Evolutionary conservation across 202 grass and related monocot species (phyloP), one percentile per base, ranked within the genome.

Genomic region (Setaria italica): DNA sequence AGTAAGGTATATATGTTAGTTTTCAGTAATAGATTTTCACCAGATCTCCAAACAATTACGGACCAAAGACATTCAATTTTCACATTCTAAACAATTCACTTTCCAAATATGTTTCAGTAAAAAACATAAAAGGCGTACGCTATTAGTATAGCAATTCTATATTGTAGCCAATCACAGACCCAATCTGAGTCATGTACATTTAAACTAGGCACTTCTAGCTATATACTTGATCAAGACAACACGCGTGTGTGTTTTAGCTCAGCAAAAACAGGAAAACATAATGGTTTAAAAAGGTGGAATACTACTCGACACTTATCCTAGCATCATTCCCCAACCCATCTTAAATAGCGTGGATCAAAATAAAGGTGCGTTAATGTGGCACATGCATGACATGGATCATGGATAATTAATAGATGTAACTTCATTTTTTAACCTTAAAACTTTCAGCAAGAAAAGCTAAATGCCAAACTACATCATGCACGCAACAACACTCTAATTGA

Each of bases 331-430:
- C 16, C 14, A 7, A 29, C 19, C 46, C 58, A 56, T 30, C 49
- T 67, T 8, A 79, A 83, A 60, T 48, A 9, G 11, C 34, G 72
- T 39, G 32, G n/a, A 13, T 72, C 54, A 85, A 76, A 84, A 67
- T 59, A 55, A 43, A 72, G 54, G 66, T 72, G 17, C 68, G 50
- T 55, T 73, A 48, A 50, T 29, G 43, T 2, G 17, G 17, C 30
- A 76, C 35, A 33, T 15, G 17, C 43, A 75, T 25, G 25, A 58
- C 73, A 51, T n/a, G 45, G 62, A 58, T 8, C 29, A 85, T 47
- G 73, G n/a, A 69, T 75, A 72, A 65, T 32, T 11, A 42, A 54
- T 56, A 21, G 15, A 13, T 25, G 13, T 20, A 49, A 70, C 19
- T 48, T 39, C 20, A 82, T 39, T 76, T 46, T 15, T 20, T 11